Evolutionary conservation across 768 basidiomycete species (phyloP).

Genomic region (Mrakia blollopis): DNA sequence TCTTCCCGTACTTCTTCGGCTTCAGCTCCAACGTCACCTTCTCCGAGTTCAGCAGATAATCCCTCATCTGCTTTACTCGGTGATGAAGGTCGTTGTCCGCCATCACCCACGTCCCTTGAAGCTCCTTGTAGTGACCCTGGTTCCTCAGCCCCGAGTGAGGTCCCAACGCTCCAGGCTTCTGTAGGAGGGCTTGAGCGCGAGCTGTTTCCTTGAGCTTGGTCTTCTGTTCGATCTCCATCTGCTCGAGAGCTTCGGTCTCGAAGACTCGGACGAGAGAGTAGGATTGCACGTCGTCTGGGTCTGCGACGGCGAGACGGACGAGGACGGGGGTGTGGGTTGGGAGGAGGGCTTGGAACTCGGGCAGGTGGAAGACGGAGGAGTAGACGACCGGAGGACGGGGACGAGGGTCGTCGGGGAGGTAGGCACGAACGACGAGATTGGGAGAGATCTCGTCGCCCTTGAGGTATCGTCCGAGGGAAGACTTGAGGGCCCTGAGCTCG

Average conservation of each 20-base stretch:
- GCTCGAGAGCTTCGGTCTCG: not conserved
- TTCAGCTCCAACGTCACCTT: not conserved
- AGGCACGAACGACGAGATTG: not conserved
- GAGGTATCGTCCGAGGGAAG: not conserved
- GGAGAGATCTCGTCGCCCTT: not conserved
- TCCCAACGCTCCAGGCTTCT: not conserved
- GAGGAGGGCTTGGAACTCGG: not conserved
- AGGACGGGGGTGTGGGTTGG: not conserved
- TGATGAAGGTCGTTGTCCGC: not conserved
- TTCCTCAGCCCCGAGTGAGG: not conserved
- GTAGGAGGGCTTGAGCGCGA: not conserved
- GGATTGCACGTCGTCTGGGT: not conserved
- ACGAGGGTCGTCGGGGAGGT: not conserved
- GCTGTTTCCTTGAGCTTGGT: not conserved
- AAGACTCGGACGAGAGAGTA: not conserved
- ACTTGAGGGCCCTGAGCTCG: not conserved
- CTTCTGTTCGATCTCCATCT: not conserved
- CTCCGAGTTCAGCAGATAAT: not conserved
- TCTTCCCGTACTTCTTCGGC: conserved; percentile 2
- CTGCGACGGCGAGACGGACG: not conserved
- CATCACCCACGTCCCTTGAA: conserved; percentile 10
- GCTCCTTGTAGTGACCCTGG: not conserved
- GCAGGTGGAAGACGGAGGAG: not conserved
- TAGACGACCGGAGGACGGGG: not conserved
- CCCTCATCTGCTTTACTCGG: not conserved